Base-by-base conservation (phyloP, 768 basidiomycete species). In the Exidia glandulosa region DNA sequence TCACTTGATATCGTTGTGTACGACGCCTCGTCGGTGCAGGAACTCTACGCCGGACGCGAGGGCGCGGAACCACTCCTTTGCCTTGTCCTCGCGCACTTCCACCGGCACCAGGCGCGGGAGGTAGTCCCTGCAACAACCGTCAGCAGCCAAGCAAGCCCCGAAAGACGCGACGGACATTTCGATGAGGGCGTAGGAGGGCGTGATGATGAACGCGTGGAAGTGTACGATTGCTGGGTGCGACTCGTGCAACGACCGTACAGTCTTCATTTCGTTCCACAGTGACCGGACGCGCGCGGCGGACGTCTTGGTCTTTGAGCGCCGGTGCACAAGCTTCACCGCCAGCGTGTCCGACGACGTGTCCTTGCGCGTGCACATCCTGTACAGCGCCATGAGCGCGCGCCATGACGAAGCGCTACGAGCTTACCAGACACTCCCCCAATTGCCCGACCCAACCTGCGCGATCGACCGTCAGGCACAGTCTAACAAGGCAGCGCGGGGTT, bases 191-290 rank as follows among this genome's bases (percentile, higher is more conserved):
- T 88, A 94, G 32, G 84, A 88, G 3, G 91, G 89, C 0, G 91
- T 91, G 65, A 94, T 90, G 69, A 95, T 87, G 78, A 98, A 97
- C 3, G 89, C 87, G 67, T 94, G 86, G 73, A 98, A 97, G 12
- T 84, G 83, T 62, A 98, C 88, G 72, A 98, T 87, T 62, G 90
- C 89, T 0, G 93, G 94, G 69, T 97, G 95, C 9, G 86, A 84
- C 66, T 92, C 87, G 50, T 83, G 88, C 71, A 97, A 84, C 13
- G 84, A 77, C 65, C 89, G 80, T 61, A 97, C 85, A 66, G 94
- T 88, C 79, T 95, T 95, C 93, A 94, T 94, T 76, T 97, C 94
- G 68, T 94, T 94, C 94, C 94, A 96, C 83, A 98, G 76, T 50
- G 93, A 93, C 67, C 86, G 78, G 60, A 99, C 89, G 57, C 95